These are phyloP conservation scores for Solanum tarijense DNA, from an alignment of 257 asterid species.

Conservation along the genomic window DNA sequence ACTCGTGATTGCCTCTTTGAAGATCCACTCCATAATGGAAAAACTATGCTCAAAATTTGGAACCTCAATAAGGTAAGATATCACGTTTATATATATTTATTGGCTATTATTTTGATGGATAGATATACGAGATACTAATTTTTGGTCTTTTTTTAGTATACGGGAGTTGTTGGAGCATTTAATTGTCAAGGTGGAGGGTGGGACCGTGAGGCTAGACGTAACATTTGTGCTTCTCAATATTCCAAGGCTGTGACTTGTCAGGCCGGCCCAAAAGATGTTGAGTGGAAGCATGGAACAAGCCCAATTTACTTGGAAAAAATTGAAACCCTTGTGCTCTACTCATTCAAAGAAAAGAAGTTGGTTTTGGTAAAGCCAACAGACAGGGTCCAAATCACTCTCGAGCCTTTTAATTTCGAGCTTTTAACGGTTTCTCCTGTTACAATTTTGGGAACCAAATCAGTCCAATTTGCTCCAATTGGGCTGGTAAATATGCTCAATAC, in stretches of 20 bases:
- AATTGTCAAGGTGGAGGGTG: slow-evolving; percentile 99
- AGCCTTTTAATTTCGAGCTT: slow-evolving; percentile 60
- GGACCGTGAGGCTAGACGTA: slow-evolving; percentile 63
- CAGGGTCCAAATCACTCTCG: slow-evolving; percentile 31
- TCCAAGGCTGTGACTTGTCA: slow-evolving; percentile 45
- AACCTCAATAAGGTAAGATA: slow-evolving; percentile 55
- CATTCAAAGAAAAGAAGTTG: slow-evolving; percentile 34
- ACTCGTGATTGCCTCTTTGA: slow-evolving; percentile 77
- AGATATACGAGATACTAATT: neutral
- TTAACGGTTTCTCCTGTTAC: slow-evolving; percentile 42
- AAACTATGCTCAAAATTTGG: slow-evolving; percentile 90
- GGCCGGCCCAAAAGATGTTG: slow-evolving; percentile 52
- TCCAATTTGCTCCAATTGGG: slow-evolving; percentile 58
- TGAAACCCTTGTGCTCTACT: slow-evolving; percentile 35
- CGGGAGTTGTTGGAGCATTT: slow-evolving; percentile 82
- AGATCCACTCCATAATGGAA: slow-evolving; percentile 80
- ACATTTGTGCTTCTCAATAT: slow-evolving; percentile 58
- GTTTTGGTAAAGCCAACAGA: slow-evolving; percentile 33
- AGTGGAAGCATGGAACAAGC: slow-evolving; percentile 46
- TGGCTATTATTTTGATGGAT: neutral
- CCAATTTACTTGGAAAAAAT: slow-evolving; percentile 38
- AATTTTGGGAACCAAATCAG: slow-evolving; percentile 2
- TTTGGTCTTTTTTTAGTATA: slow-evolving; percentile 31
- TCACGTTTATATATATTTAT: too few relatives aligned
- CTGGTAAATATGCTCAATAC: slow-evolving; percentile 63